Base-by-base conservation (phyloP, 768 basidiomycete genomes). In the Hydnomerulius pinastri region DNA sequence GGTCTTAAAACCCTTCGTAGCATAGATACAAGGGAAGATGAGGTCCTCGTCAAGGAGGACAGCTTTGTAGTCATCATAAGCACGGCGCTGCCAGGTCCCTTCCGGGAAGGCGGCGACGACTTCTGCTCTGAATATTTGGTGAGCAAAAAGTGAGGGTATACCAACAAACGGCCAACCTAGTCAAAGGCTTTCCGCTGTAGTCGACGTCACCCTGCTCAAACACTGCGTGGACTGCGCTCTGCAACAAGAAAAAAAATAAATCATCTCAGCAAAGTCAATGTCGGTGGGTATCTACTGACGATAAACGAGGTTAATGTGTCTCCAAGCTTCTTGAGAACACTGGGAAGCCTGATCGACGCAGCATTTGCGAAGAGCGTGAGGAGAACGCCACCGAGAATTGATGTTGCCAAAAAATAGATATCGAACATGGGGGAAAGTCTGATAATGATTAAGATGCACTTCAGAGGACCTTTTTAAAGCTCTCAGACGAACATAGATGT, bases 1-100 rank as follows among this genome's bases (percentile, higher is more conserved):
- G 10, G 50, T 58, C 28, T 61, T 61, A 40, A 61, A 61, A 6
- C 59, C 59, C 36, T 61, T 61, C 25, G 60, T 52, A 2, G 59
- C 60, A 4, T 61, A 61, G 24, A 61, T 30, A 52, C 60, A 61
- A 8, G 60, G 56, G 37, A 61, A 61, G 13, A 61, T 24, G 10
- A 61, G 17, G 7, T 61, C 56, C 29, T 61, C 52, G 21, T 61
- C 60, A 25, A 60, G 55, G 17, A 61, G 53, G 20, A 61, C 59
- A 12, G 25, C 53, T n/a, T 46, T 60, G 35, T 48, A 60, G 37
- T 57, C 55, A 24, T 61, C 56, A 23, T 61, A 61, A 4, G 46
- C 51, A 4, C 50, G 46, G 21, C 46, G 52, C 29, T 61, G 56
- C 59, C 59, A 61, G 21, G 55, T 54, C 15, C 56, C 59, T 30